Conservation (phyloP, 257 asterid genomes). For the Parsonsia alboflavescens region DNA sequence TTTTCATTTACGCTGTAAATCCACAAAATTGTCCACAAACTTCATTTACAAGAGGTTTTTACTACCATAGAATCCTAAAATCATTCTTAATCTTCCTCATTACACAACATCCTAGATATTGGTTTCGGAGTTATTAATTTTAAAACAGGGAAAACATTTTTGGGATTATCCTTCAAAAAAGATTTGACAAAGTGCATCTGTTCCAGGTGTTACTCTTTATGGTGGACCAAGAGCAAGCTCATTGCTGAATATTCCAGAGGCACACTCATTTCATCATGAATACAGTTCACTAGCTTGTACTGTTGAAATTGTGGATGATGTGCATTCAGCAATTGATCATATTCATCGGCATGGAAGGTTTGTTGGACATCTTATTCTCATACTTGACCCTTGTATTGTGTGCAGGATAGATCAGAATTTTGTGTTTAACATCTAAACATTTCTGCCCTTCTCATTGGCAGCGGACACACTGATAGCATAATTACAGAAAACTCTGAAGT, state of each 20-base stretch:
- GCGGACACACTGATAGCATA: conserved; percentile 90
- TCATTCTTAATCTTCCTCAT: conserved; percentile 5
- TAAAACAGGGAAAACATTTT: neutral
- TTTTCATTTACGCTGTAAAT: neutral
- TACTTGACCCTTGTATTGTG: neutral
- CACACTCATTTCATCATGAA: conserved; percentile 80
- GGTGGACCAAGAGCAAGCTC: conserved; percentile 89
- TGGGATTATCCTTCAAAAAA: neutral
- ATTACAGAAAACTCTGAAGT: conserved; percentile 67
- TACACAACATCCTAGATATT: neutral
- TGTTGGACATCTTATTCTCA: conserved; percentile 17
- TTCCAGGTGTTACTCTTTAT: conserved; percentile 68
- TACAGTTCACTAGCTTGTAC: conserved; percentile 92
- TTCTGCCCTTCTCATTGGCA: conserved; percentile 35
- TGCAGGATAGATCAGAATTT: neutral
- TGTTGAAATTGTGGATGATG: conserved; percentile 89
- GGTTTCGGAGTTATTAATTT: neutral
- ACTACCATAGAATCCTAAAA: neutral
- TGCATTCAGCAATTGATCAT: conserved; percentile 84
- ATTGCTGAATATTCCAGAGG: conserved; percentile 62
- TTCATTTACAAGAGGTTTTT: neutral
- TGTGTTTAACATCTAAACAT: conserved; percentile 5
- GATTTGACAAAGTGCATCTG: neutral
- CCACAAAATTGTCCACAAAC: neutral
- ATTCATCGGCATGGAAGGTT: conserved; percentile 89